phyloP scores from a whole-genome alignment of 768 basidiomycete genomes.

The Leccinum variicolor region DNA sequence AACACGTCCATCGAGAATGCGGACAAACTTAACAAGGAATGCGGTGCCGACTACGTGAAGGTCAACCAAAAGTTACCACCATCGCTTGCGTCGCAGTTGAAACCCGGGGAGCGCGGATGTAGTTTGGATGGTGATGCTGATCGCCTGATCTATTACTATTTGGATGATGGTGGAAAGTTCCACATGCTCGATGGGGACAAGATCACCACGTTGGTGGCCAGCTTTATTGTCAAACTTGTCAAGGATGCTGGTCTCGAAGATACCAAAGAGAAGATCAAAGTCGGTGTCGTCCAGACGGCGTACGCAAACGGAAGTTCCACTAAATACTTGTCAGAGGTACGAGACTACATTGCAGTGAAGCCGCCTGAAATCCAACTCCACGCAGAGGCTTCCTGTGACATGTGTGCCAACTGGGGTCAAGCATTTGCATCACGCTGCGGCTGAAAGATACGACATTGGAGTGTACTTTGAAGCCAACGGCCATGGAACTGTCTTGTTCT shows the following conservation, averaged over 20 bases:
- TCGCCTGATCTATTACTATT: conserved; percentile 92
- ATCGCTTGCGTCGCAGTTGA: conserved; percentile 57
- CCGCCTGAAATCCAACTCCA: conserved; percentile 6
- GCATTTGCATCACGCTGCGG: conserved; percentile 96
- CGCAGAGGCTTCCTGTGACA: conserved; percentile 85
- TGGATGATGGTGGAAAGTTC: conserved; percentile 75
- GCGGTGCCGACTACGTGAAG: conserved; percentile 97
- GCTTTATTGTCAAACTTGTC: conserved; percentile 89
- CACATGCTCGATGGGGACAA: conserved; percentile 97
- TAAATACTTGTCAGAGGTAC: conserved; percentile 79
- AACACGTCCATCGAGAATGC: conserved; percentile 63
- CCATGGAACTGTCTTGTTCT: conserved; percentile 96
- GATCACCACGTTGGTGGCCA: conserved; percentile 90
- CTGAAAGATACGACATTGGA: conserved; percentile 88
- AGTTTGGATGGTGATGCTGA: conserved; percentile 98
- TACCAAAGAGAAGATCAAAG: conserved; percentile 51
- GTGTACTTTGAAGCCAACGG: conserved; percentile 99
- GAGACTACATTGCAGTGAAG: conserved; percentile 17
- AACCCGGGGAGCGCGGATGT: conserved; percentile 78
- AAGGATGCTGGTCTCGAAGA: conserved; percentile 78
- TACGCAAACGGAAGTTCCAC: conserved; percentile 98
- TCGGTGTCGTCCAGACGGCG: conserved; percentile 97
- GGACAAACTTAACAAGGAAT: conserved; percentile 79
- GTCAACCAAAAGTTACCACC: conserved; percentile 86
- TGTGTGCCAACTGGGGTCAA: conserved; percentile 98